Percentiles rank a stretch among this genome's conserved stretches.
phyloP scores from a whole-genome alignment of 1,284 basidiomycete genomes.

The Pseudozyma sp. region DNA sequence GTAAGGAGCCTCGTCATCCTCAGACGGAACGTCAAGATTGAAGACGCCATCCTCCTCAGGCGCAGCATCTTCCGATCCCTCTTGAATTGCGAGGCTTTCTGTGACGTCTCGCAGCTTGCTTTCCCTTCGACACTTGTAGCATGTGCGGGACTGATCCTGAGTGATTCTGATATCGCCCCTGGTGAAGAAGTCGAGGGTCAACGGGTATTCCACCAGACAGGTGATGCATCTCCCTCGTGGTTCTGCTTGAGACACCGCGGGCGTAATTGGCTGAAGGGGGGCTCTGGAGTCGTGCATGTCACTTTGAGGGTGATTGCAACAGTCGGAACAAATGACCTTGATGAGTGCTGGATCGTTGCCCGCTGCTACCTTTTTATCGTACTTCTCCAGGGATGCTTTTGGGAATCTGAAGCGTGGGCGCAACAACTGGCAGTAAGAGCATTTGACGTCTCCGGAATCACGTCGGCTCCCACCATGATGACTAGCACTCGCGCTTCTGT shows the following conservation, averaged over 20 bases:
- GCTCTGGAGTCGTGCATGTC: neutral
- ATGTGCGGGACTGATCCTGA: neutral
- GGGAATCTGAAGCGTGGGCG: slow-evolving; percentile 11
- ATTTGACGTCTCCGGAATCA: neutral
- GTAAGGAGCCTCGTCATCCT: neutral
- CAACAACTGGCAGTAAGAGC: slow-evolving; percentile 8
- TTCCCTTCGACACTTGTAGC: slow-evolving; percentile 9
- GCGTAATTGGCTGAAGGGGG: neutral
- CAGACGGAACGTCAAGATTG: neutral
- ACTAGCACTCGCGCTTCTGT: neutral
- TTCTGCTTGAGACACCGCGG: neutral
- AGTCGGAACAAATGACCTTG: slow-evolving; percentile 13
- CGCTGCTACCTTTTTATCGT: slow-evolving; percentile 2
- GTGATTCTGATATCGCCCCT: neutral
- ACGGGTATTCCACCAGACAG: slow-evolving; percentile 20
- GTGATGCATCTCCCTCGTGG: slow-evolving; percentile 5
- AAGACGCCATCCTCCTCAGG: neutral
- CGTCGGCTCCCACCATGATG: too few species aligned
- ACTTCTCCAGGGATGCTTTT: neutral
- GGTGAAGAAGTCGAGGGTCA: slow-evolving; percentile 7
- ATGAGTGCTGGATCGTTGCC: slow-evolving; percentile 4
- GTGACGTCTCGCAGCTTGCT: neutral
- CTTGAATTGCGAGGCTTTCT: neutral
- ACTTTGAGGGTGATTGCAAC: slow-evolving; percentile 9
- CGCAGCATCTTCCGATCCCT: slow-evolving; percentile 1